Conservation (phyloP, 2,329 filamentous ascomycete genomes). For the Verticillium albo-atrum region DNA sequence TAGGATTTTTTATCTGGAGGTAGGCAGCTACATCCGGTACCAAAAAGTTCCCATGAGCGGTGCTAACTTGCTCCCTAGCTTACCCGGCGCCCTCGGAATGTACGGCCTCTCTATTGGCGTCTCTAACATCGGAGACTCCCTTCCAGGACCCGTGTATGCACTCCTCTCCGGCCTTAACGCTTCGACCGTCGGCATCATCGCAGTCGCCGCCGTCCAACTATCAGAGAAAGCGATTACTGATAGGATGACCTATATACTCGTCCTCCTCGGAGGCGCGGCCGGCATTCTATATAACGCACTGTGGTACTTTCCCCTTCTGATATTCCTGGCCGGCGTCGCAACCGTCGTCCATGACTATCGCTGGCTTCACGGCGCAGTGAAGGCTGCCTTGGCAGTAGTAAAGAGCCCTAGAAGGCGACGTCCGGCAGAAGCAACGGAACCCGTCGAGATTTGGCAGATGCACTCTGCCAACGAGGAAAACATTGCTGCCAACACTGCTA, state of each 20-base stretch:
- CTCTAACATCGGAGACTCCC: conserved; percentile 49
- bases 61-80: conserved; percentile 27
- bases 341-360: conserved; percentile 53
- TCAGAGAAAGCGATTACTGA: conserved; percentile 66
- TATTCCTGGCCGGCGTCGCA: conserved; percentile 47
- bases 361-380: conserved; percentile 33
- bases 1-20: conserved; percentile 63
- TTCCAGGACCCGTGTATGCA: conserved; percentile 62
- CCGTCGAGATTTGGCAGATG: conserved; percentile 11
- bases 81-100: conserved; percentile 69
- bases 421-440: neutral
- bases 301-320: conserved; percentile 70
- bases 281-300: conserved; percentile 67
- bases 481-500: no score
- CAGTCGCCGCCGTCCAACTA: conserved; percentile 63
- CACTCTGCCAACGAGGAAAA: no score
- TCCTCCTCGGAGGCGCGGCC: conserved; percentile 59
- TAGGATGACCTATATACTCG: conserved; percentile 54
- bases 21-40: conserved; percentile 18
- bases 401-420: no score
- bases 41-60: neutral
- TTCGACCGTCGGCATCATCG: conserved; percentile 67
- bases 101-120: conserved; percentile 63
- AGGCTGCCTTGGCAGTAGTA: no score
- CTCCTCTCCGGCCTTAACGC: conserved; percentile 69